phyloP scores from a whole-genome alignment of 768 basidiomycete species.

The Naganishia vaughanmartiniae region DNA sequence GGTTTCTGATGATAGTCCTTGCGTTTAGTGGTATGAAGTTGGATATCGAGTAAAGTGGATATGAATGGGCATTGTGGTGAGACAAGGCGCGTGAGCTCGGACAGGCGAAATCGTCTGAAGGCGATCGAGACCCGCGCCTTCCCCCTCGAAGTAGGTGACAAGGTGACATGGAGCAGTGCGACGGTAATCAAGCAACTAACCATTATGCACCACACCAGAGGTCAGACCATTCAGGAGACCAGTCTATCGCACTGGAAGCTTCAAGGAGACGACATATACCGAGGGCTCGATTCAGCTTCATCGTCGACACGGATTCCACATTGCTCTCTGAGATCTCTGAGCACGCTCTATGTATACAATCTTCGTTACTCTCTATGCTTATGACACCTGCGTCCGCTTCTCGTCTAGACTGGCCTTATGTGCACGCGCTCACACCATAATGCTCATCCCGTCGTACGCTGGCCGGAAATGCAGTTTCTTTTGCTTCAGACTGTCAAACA shows the following conservation, averaged over 20 bases:
- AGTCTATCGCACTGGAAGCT: too few relatives aligned
- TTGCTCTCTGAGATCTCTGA: too few relatives aligned
- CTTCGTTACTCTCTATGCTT: neutral
- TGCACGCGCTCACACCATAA: neutral
- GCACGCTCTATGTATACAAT: neutral
- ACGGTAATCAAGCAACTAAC: neutral
- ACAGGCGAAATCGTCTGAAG: neutral
- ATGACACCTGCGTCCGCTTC: neutral
- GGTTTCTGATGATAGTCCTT: neutral
- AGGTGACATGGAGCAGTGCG: neutral
- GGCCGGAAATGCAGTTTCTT: constrained; percentile 15
- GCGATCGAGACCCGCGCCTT: constrained; percentile 1
- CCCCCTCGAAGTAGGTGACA: too few relatives aligned
- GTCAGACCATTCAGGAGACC: too few relatives aligned
- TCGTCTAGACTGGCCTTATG: neutral
- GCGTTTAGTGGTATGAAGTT: neutral
- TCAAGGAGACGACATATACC: too few relatives aligned
- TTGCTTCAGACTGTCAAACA: constrained; percentile 6
- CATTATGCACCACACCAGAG: too few relatives aligned
- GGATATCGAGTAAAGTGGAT: neutral
- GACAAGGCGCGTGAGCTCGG: constrained; percentile 2
- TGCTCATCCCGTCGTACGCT: constrained; percentile 2
- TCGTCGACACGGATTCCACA: too few relatives aligned
- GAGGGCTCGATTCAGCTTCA: too few relatives aligned
- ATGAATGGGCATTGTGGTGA: neutral